Evolutionary conservation across 2,329 filamentous ascomycete species (phyloP).

Genomic region (Endocalyx cinctus): DNA sequence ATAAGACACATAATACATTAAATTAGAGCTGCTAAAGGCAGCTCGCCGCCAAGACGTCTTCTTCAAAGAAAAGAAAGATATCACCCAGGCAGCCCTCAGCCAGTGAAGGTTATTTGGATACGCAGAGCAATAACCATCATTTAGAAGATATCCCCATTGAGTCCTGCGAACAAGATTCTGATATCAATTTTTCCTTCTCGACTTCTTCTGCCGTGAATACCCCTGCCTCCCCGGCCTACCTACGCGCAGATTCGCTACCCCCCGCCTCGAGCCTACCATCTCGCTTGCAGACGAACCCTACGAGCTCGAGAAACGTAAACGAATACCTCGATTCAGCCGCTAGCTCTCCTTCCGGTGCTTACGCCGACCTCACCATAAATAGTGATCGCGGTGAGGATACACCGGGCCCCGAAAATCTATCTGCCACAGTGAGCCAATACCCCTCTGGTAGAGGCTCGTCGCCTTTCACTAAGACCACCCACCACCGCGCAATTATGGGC

Average conservation of each 20-base stretch:
- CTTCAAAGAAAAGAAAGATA: conserved; percentile 69
- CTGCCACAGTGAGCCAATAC: conserved; percentile 28
- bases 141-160: conserved; percentile 43
- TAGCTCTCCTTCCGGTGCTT: conserved; percentile 54
- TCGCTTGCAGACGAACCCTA: conserved; percentile 43
- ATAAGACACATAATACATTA: too few relatives aligned
- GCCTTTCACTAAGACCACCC: conserved; percentile 44
- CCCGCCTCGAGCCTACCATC: conserved; percentile 49
- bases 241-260: conserved; percentile 28
- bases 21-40: conserved; percentile 34
- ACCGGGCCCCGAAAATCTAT: conserved; percentile 35
- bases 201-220: conserved; percentile 34
- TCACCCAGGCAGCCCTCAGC: conserved; percentile 42
- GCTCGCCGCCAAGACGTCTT: conserved; percentile 69
- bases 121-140: too few relatives aligned
- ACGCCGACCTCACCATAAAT: conserved; percentile 53
- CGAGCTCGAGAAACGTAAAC: conserved; percentile 35
- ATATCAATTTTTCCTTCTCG: conserved; percentile 48
- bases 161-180: conserved; percentile 48
- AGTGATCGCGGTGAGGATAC: conserved; percentile 47
- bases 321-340: conserved; percentile 53
- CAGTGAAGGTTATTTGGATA: conserved; percentile 17
- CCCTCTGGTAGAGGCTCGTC: conserved; percentile 43
- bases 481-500: conserved; percentile 53
- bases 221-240: conserved; percentile 30